These are phyloP conservation scores for Colletotrichum falcatum DNA, from an alignment of 2,329 filamentous ascomycete species.

Conservation along the genomic window DNA sequence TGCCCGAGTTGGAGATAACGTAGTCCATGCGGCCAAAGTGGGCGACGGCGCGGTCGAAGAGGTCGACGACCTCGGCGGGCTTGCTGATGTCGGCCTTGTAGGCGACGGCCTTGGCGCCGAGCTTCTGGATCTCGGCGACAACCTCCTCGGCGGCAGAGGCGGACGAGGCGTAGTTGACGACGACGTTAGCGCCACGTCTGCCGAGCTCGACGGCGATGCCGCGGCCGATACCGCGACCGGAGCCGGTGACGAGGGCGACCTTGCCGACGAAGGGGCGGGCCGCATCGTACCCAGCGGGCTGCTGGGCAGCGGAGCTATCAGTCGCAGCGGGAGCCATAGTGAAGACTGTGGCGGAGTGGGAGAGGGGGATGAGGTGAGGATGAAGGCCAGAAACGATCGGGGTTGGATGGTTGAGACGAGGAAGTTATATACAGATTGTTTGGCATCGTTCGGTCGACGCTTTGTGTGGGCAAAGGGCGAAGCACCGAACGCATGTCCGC, in stretches of 20 bases:
- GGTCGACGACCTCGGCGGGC: slow-evolving; percentile 67
- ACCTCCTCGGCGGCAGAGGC: slow-evolving; percentile 66
- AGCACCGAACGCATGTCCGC: slow-evolving; percentile 39
- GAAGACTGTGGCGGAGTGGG: slow-evolving; percentile 5
- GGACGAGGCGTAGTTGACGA: slow-evolving; percentile 76
- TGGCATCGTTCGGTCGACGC: neutral
- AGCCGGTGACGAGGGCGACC: slow-evolving; percentile 72
- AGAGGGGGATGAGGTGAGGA: slow-evolving; percentile 9
- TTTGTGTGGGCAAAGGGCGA: slow-evolving; percentile 12
- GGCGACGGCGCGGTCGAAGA: slow-evolving; percentile 74
- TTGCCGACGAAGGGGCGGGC: slow-evolving; percentile 60
- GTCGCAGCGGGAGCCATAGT: slow-evolving; percentile 48
- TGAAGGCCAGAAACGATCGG: neutral
- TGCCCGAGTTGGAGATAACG: slow-evolving; percentile 78
- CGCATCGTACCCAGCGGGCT: slow-evolving; percentile 45
- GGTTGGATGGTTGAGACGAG: neutral
- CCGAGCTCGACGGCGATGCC: slow-evolving; percentile 76
- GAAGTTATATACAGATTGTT: slow-evolving; percentile 34
- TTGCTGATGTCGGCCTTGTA: slow-evolving; percentile 75
- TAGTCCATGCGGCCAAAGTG: slow-evolving; percentile 79
- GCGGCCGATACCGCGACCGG: slow-evolving; percentile 74
- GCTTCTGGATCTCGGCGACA: slow-evolving; percentile 64
- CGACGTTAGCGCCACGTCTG: slow-evolving; percentile 71
- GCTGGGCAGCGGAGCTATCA: slow-evolving; percentile 29
- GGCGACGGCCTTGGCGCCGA: slow-evolving; percentile 68